Conservation (phyloP, 1,139 yeast species). For the Zhuliangozyma blackwelliae region DNA sequence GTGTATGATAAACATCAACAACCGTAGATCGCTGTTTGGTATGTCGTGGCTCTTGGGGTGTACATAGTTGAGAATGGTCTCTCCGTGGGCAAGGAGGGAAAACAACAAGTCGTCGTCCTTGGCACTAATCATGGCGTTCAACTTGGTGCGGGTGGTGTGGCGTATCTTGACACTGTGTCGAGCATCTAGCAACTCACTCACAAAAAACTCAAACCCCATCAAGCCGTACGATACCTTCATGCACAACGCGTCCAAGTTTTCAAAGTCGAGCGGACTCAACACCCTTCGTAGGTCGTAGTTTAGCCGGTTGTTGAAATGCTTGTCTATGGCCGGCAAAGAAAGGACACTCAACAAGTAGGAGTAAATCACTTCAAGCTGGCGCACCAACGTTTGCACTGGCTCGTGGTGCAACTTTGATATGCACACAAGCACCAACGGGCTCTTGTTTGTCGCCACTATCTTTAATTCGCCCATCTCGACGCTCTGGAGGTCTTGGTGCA, state of each 20-base stretch:
- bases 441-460: constrained; percentile 58
- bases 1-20: constrained; percentile 26
- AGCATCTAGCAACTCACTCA: constrained; percentile 25
- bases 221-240: constrained; percentile 44
- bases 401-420: constrained; percentile 50
- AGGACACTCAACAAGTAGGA: constrained; percentile 77
- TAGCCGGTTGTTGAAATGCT: constrained; percentile 65
- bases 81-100: constrained; percentile 21
- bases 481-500: constrained; percentile 26
- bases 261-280: constrained; percentile 64
- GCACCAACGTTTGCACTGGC: constrained; percentile 29
- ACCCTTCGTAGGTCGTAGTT: constrained; percentile 80
- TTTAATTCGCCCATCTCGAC: constrained; percentile 35
- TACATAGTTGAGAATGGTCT: constrained; percentile 25
- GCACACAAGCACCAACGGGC: constrained; percentile 74
- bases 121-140: constrained; percentile 22
- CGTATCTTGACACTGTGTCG: constrained; percentile 30
- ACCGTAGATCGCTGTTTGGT: constrained; percentile 27
- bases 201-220: constrained; percentile 20
- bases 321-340: constrained; percentile 68
- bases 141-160: constrained; percentile 29
- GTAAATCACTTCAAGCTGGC: constrained; percentile 72
- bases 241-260: constrained; percentile 60
- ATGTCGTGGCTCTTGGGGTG: constrained; percentile 34
- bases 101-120: constrained; percentile 27